These are phyloP conservation scores for Cylindrotheca fusiformis DNA, from an alignment of 108 stramenopile species.

Conservation along the genomic window DNA sequence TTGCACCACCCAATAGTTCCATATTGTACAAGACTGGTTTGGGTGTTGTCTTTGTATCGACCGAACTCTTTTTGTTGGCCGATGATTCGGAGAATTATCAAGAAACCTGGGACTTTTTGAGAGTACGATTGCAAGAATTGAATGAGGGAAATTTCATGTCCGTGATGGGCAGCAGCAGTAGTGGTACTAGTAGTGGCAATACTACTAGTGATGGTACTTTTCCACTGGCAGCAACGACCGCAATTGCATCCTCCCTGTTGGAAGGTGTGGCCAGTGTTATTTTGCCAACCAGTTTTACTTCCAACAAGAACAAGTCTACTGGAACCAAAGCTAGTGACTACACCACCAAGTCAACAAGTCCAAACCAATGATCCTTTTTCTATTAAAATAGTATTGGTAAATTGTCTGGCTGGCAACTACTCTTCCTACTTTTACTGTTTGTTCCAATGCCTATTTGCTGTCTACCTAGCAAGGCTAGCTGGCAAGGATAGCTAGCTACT, in stretches of 20 bases:
- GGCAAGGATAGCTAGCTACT: no score
- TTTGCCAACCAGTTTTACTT: slow-evolving; percentile 5
- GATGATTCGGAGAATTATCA: slow-evolving; percentile 37
- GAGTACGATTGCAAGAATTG: slow-evolving; percentile 52
- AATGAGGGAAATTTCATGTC: slow-evolving; percentile 21
- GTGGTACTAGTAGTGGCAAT: not conserved
- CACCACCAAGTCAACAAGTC: slow-evolving; percentile 40
- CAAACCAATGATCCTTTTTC: slow-evolving; percentile 77
- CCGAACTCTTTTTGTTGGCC: slow-evolving; percentile 77
- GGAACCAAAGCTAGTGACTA: slow-evolving; percentile 29
- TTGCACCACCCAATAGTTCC: slow-evolving; percentile 23
- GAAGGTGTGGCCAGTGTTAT: slow-evolving; percentile 66
- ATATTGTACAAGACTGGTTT: slow-evolving; percentile 45
- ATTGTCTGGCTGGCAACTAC: no score
- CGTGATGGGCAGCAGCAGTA: not conserved
- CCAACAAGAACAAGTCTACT: not conserved
- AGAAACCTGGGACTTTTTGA: slow-evolving; percentile 70
- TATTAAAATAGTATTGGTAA: no score
- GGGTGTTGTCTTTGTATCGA: slow-evolving; percentile 70
- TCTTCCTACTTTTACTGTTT: no score
- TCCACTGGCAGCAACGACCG: slow-evolving; percentile 41
- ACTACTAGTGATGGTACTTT: not conserved
- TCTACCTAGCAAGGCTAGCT: no score
- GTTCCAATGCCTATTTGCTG: no score
- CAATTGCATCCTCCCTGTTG: slow-evolving; percentile 56